Evolutionary conservation across 257 asterid species (phyloP).

Genomic region (Solanum pinnatisectum): DNA sequence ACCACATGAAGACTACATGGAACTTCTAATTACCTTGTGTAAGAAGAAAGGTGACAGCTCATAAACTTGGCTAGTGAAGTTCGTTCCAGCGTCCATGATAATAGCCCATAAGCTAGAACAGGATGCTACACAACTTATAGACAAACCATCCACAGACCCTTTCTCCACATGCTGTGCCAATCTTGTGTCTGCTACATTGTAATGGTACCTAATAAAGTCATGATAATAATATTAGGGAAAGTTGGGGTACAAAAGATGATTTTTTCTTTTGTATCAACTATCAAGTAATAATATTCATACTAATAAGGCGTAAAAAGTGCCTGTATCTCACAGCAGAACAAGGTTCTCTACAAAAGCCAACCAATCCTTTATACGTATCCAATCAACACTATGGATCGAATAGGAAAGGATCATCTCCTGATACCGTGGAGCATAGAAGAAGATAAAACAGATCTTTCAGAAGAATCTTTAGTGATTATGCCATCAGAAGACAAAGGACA

Average conservation of each 20-base stretch:
- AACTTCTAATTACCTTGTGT: slow-evolving; percentile 25
- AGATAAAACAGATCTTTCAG: background rate
- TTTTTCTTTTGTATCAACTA: background rate
- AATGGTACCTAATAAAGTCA: slow-evolving; percentile 24
- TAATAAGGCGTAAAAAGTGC: background rate
- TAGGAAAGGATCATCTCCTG: background rate
- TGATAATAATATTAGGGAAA: background rate
- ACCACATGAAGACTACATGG: background rate
- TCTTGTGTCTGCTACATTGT: slow-evolving; percentile 32
- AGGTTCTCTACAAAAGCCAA: background rate
- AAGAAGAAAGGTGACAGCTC: slow-evolving; percentile 29
- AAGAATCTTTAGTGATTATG: background rate
- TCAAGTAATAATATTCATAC: background rate
- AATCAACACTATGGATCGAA: background rate
- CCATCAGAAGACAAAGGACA: background rate
- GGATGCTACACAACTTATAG: slow-evolving; percentile 39
- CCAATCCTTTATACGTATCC: background rate
- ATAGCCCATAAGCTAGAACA: slow-evolving; percentile 41
- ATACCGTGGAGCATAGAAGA: background rate
- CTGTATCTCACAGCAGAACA: background rate
- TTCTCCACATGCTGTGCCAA: slow-evolving; percentile 33
- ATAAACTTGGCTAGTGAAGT: slow-evolving; percentile 29
- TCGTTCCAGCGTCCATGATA: slow-evolving; percentile 43
- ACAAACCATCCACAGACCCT: slow-evolving; percentile 33
- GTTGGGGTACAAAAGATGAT: background rate